Evolutionary conservation across 305 asterid species (phyloP).

Genomic region (Ajuga reptans): DNA sequence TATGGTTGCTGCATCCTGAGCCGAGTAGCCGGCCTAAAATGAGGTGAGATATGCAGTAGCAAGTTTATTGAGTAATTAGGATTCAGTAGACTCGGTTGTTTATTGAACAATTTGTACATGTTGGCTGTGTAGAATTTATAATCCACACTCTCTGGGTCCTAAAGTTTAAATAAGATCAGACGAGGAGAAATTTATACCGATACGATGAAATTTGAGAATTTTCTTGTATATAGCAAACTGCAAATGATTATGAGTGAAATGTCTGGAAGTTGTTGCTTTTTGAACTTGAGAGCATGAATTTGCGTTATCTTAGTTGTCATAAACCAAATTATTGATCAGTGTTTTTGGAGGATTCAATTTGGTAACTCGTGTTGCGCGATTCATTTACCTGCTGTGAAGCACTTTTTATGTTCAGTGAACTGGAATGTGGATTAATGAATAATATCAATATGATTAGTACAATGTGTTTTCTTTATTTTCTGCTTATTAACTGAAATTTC

Average conservation of each 20-base stretch:
- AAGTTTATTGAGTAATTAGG: background rate
- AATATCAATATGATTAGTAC: background rate
- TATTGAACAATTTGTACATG: background rate
- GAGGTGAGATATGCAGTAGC: conserved; percentile 32
- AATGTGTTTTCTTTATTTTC: background rate
- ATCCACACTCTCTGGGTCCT: too few relatives aligned
- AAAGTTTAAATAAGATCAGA: too few relatives aligned
- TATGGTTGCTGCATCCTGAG: conserved; percentile 91
- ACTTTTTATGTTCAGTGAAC: background rate
- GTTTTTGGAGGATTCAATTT: conserved; percentile 9
- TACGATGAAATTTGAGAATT: background rate
- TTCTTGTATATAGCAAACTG: background rate
- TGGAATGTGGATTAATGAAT: background rate
- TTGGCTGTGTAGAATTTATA: background rate
- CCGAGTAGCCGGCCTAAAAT: conserved; percentile 77
- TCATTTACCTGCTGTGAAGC: background rate
- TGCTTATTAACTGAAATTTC: background rate
- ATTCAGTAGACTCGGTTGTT: background rate
- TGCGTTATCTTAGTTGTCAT: background rate
- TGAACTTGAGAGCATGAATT: background rate
- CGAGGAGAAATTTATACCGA: background rate
- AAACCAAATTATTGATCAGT: background rate
- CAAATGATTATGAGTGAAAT: background rate
- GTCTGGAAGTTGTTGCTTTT: background rate
- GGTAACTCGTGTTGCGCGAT: background rate